These are phyloP conservation scores for Emmonsiellopsis sp. DNA, from an alignment of 2,329 filamentous ascomycete genomes.

Conservation along the genomic window DNA sequence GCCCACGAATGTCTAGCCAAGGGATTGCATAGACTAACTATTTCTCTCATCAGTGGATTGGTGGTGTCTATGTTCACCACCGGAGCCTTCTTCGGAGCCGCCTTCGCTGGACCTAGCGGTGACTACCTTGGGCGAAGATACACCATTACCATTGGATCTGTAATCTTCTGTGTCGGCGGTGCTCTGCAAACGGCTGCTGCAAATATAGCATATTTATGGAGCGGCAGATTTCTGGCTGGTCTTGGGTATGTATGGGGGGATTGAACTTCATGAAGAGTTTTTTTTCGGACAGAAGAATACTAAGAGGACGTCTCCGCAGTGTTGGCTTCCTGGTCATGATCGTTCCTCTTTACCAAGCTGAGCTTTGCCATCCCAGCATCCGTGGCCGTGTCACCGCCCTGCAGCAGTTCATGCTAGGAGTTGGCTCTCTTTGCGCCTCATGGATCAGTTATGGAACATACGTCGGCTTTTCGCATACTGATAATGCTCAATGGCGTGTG, in stretches of 20 bases:
- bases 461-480: conserved; percentile 38
- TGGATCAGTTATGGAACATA: conserved; percentile 65
- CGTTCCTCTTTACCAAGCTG: conserved; percentile 66
- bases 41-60: conserved; percentile 43
- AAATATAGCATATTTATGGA: conserved; percentile 53
- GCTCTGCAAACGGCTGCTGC: conserved; percentile 62
- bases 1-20: background rate
- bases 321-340: conserved; percentile 57
- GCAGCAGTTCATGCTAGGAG: conserved; percentile 75
- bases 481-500: conserved; percentile 51
- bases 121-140: conserved; percentile 59
- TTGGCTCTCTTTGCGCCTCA: conserved; percentile 62
- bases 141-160: conserved; percentile 63
- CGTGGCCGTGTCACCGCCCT: conserved; percentile 65
- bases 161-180: conserved; percentile 65
- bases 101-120: conserved; percentile 53
- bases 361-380: conserved; percentile 69
- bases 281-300: conserved; percentile 3
- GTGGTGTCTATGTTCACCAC: conserved; percentile 72
- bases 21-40: background rate
- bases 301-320: conserved; percentile 21
- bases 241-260: conserved; percentile 43
- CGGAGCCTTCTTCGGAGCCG: conserved; percentile 63
- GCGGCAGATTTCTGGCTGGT: conserved; percentile 61
- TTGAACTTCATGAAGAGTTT: conserved; percentile 10